Evolutionary conservation across 1,284 basidiomycete genomes (phyloP).

Genomic region (Naganishia sp.): DNA sequence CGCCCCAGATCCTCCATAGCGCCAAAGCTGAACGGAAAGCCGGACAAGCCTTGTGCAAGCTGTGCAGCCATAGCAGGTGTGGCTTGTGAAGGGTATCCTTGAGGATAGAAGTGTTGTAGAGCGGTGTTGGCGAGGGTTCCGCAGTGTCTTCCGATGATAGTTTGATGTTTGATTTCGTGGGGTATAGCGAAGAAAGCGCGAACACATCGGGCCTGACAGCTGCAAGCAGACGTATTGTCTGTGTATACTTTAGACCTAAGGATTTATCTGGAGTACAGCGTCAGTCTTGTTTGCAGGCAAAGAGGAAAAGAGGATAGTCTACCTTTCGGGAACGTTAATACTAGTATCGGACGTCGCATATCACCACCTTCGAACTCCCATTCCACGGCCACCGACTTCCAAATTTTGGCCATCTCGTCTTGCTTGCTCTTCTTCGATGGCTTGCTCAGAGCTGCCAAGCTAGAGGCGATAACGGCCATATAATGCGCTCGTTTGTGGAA

Average conservation of each 20-base stretch:
- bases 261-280: slow-evolving; percentile 56
- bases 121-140: slow-evolving; percentile 61
- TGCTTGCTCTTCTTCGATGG: slow-evolving; percentile 16
- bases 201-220: slow-evolving; percentile 64
- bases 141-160: slow-evolving; percentile 37
- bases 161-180: slow-evolving; percentile 69
- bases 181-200: slow-evolving; percentile 67
- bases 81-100: slow-evolving; percentile 65
- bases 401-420: slow-evolving; percentile 57
- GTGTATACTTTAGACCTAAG: slow-evolving; percentile 66
- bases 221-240: slow-evolving; percentile 73
- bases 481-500: slow-evolving; percentile 93
- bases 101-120: slow-evolving; percentile 78
- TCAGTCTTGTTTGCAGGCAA: background rate
- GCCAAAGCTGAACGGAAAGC: slow-evolving; percentile 74
- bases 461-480: slow-evolving; percentile 74
- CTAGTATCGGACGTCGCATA: slow-evolving; percentile 47
- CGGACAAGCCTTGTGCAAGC: slow-evolving; percentile 63
- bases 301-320: background rate
- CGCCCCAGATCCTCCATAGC: slow-evolving; percentile 85
- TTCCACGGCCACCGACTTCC: slow-evolving; percentile 65
- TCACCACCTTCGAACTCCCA: slow-evolving; percentile 64
- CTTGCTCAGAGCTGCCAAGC: slow-evolving; percentile 55
- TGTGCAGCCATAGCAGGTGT: slow-evolving; percentile 70
- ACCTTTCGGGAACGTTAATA: slow-evolving; percentile 38